Percentiles rank a stretch among this genome's conserved stretches.
Evolutionary conservation across 805 yeast genomes (phyloP).

Genomic region (Candida chilensis): DNA sequence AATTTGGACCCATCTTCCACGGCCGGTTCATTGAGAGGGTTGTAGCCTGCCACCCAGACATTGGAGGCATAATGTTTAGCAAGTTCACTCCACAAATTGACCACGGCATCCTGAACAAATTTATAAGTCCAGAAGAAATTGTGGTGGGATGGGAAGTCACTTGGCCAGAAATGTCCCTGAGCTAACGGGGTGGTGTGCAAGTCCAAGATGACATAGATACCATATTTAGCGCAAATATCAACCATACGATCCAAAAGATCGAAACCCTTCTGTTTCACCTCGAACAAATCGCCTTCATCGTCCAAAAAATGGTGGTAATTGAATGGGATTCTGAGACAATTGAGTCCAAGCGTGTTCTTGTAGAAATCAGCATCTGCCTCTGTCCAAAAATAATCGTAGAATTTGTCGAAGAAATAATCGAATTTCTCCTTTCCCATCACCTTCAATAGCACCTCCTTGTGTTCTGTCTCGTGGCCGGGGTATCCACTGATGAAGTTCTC

Average conservation of each 20-base stretch:
- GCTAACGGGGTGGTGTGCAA: slow-evolving; percentile 26
- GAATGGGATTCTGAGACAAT: slow-evolving; percentile 25
- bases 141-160: slow-evolving; percentile 21
- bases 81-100: slow-evolving; percentile 20
- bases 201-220: slow-evolving; percentile 23
- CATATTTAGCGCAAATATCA: slow-evolving; percentile 19
- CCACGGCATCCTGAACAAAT: slow-evolving; percentile 20
- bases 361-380: slow-evolving; percentile 21
- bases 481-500: slow-evolving; percentile 28
- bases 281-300: slow-evolving; percentile 21
- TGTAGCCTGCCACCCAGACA: slow-evolving; percentile 24
- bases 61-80: slow-evolving; percentile 21
- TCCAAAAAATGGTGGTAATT: slow-evolving; percentile 23
- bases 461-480: slow-evolving; percentile 29
- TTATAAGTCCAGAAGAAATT: slow-evolving; percentile 25
- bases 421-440: slow-evolving; percentile 21
- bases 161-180: slow-evolving; percentile 28
- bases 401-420: slow-evolving; percentile 22
- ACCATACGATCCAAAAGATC: slow-evolving; percentile 18
- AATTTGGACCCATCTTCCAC: slow-evolving; percentile 18
- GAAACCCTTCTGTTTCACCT: slow-evolving; percentile 18
- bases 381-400: slow-evolving; percentile 27
- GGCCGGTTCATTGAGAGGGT: slow-evolving; percentile 28
- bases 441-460: slow-evolving; percentile 15
- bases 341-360: slow-evolving; percentile 16